Evolutionary conservation across 176 grass and related monocot species (phyloP).

Genomic region (Oryza glaberrima): DNA sequence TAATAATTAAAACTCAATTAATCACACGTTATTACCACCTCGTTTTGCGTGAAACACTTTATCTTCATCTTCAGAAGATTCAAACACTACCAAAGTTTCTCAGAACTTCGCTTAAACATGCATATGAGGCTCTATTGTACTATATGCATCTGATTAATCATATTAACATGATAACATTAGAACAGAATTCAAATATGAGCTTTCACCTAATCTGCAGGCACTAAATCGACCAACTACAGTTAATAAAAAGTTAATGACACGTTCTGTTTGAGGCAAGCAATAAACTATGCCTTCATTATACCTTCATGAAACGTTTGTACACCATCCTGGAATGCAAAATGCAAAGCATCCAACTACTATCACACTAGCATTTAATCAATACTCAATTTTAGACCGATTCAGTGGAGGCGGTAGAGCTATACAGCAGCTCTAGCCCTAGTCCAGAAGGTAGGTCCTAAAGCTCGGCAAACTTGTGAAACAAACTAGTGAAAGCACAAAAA

Average conservation of each 20-base stretch:
- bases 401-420: not conserved
- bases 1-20: too few relatives aligned
- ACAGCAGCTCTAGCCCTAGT: constrained; percentile 3
- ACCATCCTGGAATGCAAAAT: constrained; percentile 9
- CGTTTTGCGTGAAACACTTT: too few relatives aligned
- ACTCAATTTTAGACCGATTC: constrained; percentile 9
- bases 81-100: not conserved
- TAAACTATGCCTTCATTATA: not conserved
- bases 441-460: not conserved
- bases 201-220: not conserved
- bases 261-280: not conserved
- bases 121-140: not conserved
- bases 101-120: not conserved
- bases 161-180: not conserved
- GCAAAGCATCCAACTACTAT: constrained; percentile 4
- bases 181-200: not conserved
- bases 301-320: not conserved
- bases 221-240: not conserved
- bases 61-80: too few relatives aligned
- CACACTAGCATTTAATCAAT: not conserved
- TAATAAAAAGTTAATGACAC: not conserved
- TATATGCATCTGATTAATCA: constrained; percentile 17
- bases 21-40: too few relatives aligned
- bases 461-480: not conserved
- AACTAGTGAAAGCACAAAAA: constrained; percentile 11